Base-by-base conservation (phyloP, 2,329 filamentous ascomycete species). In the Diaporthe sp. region DNA sequence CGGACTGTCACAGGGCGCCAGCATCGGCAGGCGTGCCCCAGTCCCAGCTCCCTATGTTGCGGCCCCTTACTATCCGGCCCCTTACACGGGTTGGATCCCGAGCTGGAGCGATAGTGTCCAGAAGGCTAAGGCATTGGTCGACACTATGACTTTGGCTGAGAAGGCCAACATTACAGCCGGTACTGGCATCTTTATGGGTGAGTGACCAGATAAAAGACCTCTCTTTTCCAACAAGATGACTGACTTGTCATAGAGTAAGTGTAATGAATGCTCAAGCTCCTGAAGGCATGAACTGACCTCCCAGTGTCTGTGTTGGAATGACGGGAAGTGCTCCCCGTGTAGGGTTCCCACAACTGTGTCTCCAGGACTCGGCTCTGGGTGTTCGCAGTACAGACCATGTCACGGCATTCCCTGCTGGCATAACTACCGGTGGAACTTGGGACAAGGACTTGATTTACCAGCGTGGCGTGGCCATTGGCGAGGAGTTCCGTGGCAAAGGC, bases 141-240 rank as follows among this genome's bases (percentile, higher is more conserved):
- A 90, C 71, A 89, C 91, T 64, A 94, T 96, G 93, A 96, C 93
- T 0, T 83, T 96, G 73, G 93, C 93, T 2, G 94, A 96, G 81
- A 96, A 96, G 84, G 92, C 93, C 4, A 96, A 95, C 80, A 87
- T 95, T 69, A 95, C 93, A 0, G 89, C 90, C 1, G 94, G 94
- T 4, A 92, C 89, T 1, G 93, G 93, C 1, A 88, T 92, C 55
- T 92, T 87, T 77, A 95, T 95, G 93, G 93, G 89, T 86, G 80
- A 77, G 80, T 19, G 12, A 61, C n/a, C 54, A 57, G 35, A 45
- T 22, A 55, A 28, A 1, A 19, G 22, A 17, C 15, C 38, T 28
- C n/a, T 47, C 50, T 42, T 7, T 30, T 10, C 25, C 50, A 30
- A 13, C 25, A 30, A 45, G 52, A n/a, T 67, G 4, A 45, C 77